Conservation (phyloP, 225 moss, liverwort and hornwort genomes). For the Bryum argenteum region DNA sequence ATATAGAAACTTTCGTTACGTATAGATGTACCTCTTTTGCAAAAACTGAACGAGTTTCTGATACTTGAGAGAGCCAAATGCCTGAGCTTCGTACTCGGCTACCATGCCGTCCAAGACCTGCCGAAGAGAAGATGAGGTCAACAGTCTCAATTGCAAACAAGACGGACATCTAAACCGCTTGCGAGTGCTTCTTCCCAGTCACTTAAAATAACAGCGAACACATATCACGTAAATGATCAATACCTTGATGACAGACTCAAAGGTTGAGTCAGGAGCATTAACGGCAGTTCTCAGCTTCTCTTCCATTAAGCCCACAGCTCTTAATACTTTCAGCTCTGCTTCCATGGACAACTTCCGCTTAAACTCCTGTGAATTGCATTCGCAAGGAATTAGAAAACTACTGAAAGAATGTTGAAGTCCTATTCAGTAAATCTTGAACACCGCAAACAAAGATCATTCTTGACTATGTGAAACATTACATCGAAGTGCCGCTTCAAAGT, state of each 20-base stretch:
- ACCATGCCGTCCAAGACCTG: conserved; percentile 66
- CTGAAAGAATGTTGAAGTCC: no score
- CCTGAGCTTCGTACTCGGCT: conserved; percentile 67
- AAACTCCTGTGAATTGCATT: conserved; percentile 51
- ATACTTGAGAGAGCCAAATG: conserved; percentile 68
- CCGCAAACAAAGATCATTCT: not conserved
- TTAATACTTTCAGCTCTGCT: conserved; percentile 70
- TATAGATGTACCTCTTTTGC: conserved; percentile 54
- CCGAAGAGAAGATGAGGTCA: conserved; percentile 16
- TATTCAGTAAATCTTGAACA: no score
- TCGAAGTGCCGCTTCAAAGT: conserved; percentile 75
- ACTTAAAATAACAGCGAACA: not conserved
- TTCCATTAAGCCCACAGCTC: conserved; percentile 79
- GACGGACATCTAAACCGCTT: not conserved
- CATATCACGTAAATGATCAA: not conserved
- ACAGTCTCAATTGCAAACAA: not conserved
- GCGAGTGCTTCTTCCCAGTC: not conserved
- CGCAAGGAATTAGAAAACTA: conserved; percentile 6
- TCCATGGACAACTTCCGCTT: conserved; percentile 85
- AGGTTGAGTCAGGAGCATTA: conserved; percentile 72
- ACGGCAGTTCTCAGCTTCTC: conserved; percentile 72
- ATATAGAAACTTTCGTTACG: not conserved
- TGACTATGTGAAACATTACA: conserved; percentile 34
- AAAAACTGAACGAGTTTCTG: conserved; percentile 79
- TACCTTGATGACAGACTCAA: conserved; percentile 68